Evolutionary conservation across 345 rosid species (phyloP).

Genomic region (Moringa oleifera): DNA sequence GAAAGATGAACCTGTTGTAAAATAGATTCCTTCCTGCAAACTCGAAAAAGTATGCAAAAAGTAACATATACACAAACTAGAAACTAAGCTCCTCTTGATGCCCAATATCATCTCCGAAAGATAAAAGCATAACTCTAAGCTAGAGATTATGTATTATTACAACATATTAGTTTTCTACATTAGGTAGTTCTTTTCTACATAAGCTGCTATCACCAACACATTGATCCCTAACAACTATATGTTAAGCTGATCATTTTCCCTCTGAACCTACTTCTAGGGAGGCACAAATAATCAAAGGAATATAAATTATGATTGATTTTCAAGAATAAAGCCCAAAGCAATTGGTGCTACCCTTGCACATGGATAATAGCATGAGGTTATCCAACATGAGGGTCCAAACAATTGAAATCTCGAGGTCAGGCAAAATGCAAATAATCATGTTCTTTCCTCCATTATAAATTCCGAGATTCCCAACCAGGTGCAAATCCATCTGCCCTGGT

Average conservation of each 20-base stretch:
- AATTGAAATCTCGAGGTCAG: not conserved
- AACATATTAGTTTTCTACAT: not conserved
- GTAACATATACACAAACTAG: constrained; percentile 25
- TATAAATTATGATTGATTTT: not conserved
- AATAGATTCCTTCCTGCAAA: constrained; percentile 57
- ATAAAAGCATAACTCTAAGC: not conserved
- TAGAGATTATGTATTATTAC: not conserved
- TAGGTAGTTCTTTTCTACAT: not conserved
- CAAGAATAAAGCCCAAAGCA: not conserved
- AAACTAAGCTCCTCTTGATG: constrained; percentile 6
- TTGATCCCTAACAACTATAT: not conserved
- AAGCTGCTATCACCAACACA: not conserved
- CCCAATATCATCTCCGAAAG: not conserved
- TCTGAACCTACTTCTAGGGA: not conserved
- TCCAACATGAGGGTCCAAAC: not conserved
- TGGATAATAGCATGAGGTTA: not conserved
- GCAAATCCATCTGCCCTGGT: not conserved
- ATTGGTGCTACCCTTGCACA: not conserved
- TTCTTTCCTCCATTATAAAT: no score
- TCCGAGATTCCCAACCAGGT: not conserved
- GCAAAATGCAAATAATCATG: no score
- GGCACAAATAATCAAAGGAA: not conserved
- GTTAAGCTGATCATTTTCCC: not conserved
- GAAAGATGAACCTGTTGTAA: constrained; percentile 47
- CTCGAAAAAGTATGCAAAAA: constrained; percentile 29